Evolutionary conservation across 1,139 yeast genomes (phyloP).

Genomic region (Lodderomyces pseudojiufengensis): DNA sequence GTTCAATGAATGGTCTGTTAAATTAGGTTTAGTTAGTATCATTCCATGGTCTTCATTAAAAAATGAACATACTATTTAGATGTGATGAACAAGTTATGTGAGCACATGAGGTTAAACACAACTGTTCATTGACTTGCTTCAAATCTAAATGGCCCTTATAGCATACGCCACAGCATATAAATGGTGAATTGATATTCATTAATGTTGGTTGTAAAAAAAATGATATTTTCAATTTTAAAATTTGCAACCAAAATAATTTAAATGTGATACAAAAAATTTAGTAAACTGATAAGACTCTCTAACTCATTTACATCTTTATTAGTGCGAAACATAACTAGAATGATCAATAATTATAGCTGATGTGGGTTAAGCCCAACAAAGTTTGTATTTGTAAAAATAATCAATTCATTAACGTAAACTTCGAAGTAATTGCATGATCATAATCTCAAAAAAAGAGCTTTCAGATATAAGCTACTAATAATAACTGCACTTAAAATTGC

Average conservation of each 20-base stretch:
- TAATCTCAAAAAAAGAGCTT: too few relatives aligned
- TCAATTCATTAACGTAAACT: too few relatives aligned
- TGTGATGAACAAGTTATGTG: conserved; percentile 22
- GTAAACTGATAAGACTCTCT: too few relatives aligned
- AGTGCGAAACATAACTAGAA: too few relatives aligned
- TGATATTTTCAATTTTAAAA: conserved; percentile 1
- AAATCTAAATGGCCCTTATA: conserved; percentile 12
- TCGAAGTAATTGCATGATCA: too few relatives aligned
- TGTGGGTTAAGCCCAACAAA: too few relatives aligned
- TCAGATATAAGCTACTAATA: too few relatives aligned
- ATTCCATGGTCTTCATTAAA: too few relatives aligned
- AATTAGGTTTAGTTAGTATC: background rate
- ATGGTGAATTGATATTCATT: conserved; percentile 19
- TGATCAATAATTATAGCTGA: too few relatives aligned
- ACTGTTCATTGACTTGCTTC: conserved; percentile 3
- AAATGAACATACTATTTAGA: conserved; percentile 12
- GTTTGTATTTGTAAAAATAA: too few relatives aligned
- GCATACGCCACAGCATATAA: conserved; percentile 20
- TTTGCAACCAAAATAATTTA: conserved; percentile 11
- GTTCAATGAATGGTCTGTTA: background rate
- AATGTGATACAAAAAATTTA: background rate
- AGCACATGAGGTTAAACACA: conserved; percentile 25
- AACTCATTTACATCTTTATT: too few relatives aligned
- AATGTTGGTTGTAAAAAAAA: conserved; percentile 2
- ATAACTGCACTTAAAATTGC: too few relatives aligned